Percentiles rank a stretch among this genome's conserved stretches.
Conservation (phyloP, 2,329 filamentous ascomycete species). For the Torrubiellomyces zombiae region DNA sequence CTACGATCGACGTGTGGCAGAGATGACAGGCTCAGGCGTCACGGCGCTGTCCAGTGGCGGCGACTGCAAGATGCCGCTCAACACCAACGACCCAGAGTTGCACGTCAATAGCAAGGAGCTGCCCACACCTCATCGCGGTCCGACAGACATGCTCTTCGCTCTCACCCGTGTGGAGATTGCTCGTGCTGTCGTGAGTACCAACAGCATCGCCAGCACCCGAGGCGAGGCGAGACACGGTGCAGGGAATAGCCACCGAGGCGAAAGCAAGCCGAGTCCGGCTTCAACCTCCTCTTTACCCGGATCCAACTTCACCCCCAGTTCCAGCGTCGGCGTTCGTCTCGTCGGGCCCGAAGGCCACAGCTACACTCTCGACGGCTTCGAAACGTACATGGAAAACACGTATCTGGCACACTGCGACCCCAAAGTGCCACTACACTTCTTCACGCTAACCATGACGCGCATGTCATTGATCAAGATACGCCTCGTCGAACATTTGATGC, state of each 20-base stretch:
- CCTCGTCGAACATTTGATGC: conserved; percentile 35
- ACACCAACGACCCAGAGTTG: conserved; percentile 45
- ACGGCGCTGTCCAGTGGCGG: conserved; percentile 36
- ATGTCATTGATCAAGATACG: conserved; percentile 39
- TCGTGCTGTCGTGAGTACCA: conserved; percentile 33
- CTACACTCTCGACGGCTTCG: conserved; percentile 35
- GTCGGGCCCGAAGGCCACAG: conserved; percentile 31
- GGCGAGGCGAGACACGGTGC: conserved; percentile 11
- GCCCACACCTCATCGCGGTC: conserved; percentile 28
- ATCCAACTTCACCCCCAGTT: conserved; percentile 8
- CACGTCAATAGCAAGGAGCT: conserved; percentile 38
- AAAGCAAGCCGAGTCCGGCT: conserved; percentile 11
- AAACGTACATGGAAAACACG: conserved; percentile 35
- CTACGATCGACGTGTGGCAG: conserved; percentile 52
- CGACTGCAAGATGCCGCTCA: conserved; percentile 40
- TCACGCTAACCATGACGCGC: conserved; percentile 40
- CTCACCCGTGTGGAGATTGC: conserved; percentile 40
- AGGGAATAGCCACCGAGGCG: no score
- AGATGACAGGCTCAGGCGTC: conserved; percentile 42
- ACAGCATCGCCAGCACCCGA: conserved; percentile 19
- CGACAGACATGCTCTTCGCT: conserved; percentile 44
- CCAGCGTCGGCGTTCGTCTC: conserved; percentile 26
- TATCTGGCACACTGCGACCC: conserved; percentile 40
- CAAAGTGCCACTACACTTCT: conserved; percentile 41
- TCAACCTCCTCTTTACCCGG: conserved; percentile 8